Percentiles rank a stretch among this genome's conserved stretches.
Evolutionary conservation across 2,329 filamentous ascomycete species (phyloP).

Genomic region (Fusarium decemcellulare): DNA sequence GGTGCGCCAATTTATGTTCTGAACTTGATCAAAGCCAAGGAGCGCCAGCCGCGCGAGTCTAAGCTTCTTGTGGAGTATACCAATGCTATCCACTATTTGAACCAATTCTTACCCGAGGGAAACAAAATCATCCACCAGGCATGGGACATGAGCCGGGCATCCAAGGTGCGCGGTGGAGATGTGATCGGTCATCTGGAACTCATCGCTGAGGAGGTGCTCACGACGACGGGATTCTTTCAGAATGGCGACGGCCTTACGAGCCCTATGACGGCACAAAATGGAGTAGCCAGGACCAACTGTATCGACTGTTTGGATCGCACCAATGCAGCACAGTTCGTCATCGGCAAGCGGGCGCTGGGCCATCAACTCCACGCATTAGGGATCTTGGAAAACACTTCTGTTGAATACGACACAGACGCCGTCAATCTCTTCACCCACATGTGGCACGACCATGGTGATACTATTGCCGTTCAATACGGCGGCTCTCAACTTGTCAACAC

Average conservation of each 20-base stretch:
- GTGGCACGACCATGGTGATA: slow-evolving; percentile 98
- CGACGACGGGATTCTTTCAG: slow-evolving; percentile 92
- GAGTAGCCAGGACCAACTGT: slow-evolving; percentile 94
- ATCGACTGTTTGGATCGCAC: slow-evolving; percentile 98
- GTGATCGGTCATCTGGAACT: slow-evolving; percentile 92
- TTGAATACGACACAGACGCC: slow-evolving; percentile 96
- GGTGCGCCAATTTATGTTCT: slow-evolving; percentile 92
- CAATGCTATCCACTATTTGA: slow-evolving; percentile 89
- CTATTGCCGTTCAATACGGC: slow-evolving; percentile 97
- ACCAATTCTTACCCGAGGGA: slow-evolving; percentile 88
- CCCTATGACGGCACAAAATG: slow-evolving; percentile 82
- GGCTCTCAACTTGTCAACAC: slow-evolving; percentile 98
- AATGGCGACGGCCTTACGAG: slow-evolving; percentile 83
- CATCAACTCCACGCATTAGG: slow-evolving; percentile 94
- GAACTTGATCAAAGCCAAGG: slow-evolving; percentile 91
- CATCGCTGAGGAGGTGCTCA: slow-evolving; percentile 90
- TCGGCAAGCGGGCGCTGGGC: slow-evolving; percentile 93
- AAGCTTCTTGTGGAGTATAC: slow-evolving; percentile 92
- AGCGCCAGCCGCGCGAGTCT: slow-evolving; percentile 90
- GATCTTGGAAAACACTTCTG: slow-evolving; percentile 81
- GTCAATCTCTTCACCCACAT: slow-evolving; percentile 98
- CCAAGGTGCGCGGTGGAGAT: slow-evolving; percentile 92
- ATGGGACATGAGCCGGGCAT: slow-evolving; percentile 98
- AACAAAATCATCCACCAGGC: slow-evolving; percentile 94
- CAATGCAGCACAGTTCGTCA: slow-evolving; percentile 97